Percentiles rank a stretch among this genome's conserved stretches.
These are phyloP conservation scores for Agrocybe pediades DNA, from an alignment of 768 basidiomycete genomes.

Conservation along the genomic window DNA sequence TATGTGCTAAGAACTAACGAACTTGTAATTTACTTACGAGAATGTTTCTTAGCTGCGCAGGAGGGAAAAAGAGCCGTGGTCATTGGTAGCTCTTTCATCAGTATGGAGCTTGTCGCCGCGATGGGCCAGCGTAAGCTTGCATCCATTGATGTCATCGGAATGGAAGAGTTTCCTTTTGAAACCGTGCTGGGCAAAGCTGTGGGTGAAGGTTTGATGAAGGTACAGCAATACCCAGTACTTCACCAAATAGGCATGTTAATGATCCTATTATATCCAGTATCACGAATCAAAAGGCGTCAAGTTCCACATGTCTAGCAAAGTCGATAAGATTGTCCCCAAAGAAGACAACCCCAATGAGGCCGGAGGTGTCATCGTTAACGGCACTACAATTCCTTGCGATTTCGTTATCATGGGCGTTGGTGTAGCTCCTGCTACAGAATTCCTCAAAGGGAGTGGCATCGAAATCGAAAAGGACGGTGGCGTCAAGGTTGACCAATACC, in stretches of 20 bases:
- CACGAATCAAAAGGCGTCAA: constrained; percentile 80
- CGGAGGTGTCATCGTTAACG: constrained; percentile 66
- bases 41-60: constrained; percentile 51
- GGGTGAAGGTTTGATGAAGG: constrained; percentile 78
- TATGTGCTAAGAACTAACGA: constrained; percentile 25
- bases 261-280: constrained; percentile 43
- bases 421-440: constrained; percentile 80
- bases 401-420: constrained; percentile 87
- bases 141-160: constrained; percentile 82
- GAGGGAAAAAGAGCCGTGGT: constrained; percentile 80
- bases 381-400: constrained; percentile 67
- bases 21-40: neutral
- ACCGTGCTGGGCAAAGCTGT: constrained; percentile 79
- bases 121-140: constrained; percentile 73
- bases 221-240: constrained; percentile 20
- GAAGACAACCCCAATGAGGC: constrained; percentile 56
- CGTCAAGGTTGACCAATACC: constrained; percentile 73
- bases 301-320: constrained; percentile 76
- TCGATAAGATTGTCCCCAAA: constrained; percentile 66
- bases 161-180: constrained; percentile 82
- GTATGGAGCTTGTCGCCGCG: constrained; percentile 89
- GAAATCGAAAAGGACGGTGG: constrained; percentile 76
- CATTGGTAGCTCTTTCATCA: constrained; percentile 89
- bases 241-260: neutral
- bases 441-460: constrained; percentile 71